Base-by-base conservation (phyloP, 176 grass and related monocot species). In the Leersia perrieri region DNA sequence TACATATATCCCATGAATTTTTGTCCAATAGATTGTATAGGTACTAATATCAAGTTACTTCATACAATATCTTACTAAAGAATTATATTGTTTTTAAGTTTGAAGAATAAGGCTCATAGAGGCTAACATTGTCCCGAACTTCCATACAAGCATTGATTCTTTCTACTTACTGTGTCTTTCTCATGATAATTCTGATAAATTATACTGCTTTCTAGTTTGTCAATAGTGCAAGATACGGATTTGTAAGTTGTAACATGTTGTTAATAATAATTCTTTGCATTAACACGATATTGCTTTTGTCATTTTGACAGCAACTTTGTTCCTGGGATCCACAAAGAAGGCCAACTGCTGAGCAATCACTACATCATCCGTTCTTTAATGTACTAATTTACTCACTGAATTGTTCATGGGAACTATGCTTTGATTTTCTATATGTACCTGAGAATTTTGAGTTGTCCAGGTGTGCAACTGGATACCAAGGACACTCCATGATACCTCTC, bases 281-380 rank as follows among this genome's bases (percentile, higher is more conserved):
- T 90, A 77, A 70, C 62, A 34, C 62, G 33, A 1, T 69, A 33
- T 15, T 61, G n/a, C 63, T 86, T 41, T 72, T 53, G 2, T 83
- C 32, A 63, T 80, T 78, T 70, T 58, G 1, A 25, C 47, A 97
- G 94, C 85, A 87, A 90, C 85, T 97, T 66, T 97, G 94, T 53
- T 97, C 91, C 58, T 97, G 94, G 94, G 91, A 97, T 87, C 94
- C 89, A 11, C 82, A 16, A 78, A 92, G 83, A 70, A 92, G 94
- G 82, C 91, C 94, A 84, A 94, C 85, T 58, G 91, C 89, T 49
- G 94, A 97, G 80, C 91, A 97, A 87, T 74, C 85, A 74, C 78
- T 97, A 78, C 91, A 92, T 0, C 94, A 97, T 70, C 89, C 94
- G 27, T 97, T 94, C 87, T 97, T 97, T 87, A 89, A 94, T 80